A percentile compares a stretch with the other conserved stretches of the same genome.
phyloP scores from a whole-genome alignment of 306 rosid species.

The Quercus rubra region DNA sequence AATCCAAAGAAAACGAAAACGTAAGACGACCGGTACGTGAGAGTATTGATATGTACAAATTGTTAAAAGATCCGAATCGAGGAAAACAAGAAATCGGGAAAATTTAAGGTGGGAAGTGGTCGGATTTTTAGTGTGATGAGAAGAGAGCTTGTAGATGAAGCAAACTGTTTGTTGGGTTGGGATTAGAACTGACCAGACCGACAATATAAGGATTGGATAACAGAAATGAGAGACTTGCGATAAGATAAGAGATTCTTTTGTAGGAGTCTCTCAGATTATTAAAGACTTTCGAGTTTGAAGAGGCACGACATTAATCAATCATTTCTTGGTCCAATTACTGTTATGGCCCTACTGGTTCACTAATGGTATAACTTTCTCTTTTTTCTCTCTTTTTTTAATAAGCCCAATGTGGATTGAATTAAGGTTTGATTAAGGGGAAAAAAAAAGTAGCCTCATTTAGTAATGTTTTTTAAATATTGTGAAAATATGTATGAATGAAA shows the following conservation, averaged over 20 bases:
- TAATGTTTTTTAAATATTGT: no score
- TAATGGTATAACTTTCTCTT: not conserved
- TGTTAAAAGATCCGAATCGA: constrained; percentile 17
- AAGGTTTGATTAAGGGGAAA: no score
- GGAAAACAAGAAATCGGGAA: not conserved
- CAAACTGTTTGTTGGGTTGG: not conserved
- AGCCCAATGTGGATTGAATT: no score
- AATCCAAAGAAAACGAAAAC: not conserved
- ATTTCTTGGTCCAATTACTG: constrained; percentile 12
- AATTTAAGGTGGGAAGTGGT: not conserved
- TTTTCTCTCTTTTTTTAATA: no score
- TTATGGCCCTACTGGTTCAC: constrained; percentile 12
- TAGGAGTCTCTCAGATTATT: not conserved
- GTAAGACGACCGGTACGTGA: not conserved
- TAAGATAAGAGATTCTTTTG: constrained; percentile 49
- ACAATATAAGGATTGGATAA: constrained; percentile 7
- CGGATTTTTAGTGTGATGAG: not conserved
- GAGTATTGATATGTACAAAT: not conserved
- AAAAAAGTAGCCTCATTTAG: no score
- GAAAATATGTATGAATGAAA: fast-evolving
- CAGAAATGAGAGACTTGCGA: constrained; percentile 20
- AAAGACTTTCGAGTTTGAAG: not conserved
- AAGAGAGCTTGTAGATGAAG: constrained; percentile 9
- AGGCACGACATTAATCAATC: constrained; percentile 2
- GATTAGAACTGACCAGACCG: not conserved